phyloP scores from a whole-genome alignment of 768 basidiomycete species.

The Pulveroboletus sp. region DNA sequence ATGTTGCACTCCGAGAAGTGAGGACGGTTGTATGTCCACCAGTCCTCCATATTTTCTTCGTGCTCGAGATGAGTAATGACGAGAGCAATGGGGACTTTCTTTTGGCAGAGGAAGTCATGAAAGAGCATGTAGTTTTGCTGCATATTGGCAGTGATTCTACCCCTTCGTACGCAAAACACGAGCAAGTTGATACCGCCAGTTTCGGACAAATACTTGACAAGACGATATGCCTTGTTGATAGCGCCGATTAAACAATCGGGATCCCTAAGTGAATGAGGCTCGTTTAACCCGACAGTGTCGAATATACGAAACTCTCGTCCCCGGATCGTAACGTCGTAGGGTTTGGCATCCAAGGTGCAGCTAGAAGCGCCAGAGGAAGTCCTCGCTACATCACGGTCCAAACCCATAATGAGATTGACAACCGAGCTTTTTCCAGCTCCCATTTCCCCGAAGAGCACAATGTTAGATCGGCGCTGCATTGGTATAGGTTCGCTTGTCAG shows the following conservation, averaged over 20 bases:
- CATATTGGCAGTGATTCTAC: conserved; percentile 28
- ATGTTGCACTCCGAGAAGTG: conserved; percentile 24
- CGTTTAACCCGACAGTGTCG: conserved; percentile 35
- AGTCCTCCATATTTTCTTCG: conserved; percentile 33
- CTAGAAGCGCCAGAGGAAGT: conserved; percentile 30
- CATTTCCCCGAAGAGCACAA: conserved; percentile 30
- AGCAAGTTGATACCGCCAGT: conserved; percentile 40
- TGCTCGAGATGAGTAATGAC: conserved; percentile 36
- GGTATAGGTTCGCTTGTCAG: conserved; percentile 9
- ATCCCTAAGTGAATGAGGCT: conserved; percentile 24
- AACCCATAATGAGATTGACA: conserved; percentile 38
- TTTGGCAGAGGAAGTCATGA: conserved; percentile 32
- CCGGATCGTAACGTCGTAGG: conserved; percentile 24
- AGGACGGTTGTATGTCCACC: conserved; percentile 31
- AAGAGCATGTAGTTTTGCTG: conserved; percentile 33
- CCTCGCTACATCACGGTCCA: conserved; percentile 20
- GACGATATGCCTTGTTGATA: conserved; percentile 32
- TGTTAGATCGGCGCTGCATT: conserved; percentile 16
- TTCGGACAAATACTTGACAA: conserved; percentile 31
- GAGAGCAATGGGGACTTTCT: conserved; percentile 30
- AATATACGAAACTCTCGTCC: conserved; percentile 26
- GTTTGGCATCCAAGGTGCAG: conserved; percentile 32
- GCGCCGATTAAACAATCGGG: conserved; percentile 26
- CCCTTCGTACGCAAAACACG: conserved; percentile 36
- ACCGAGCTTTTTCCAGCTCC: conserved; percentile 41